These are phyloP conservation scores for Mycena filopes DNA, from an alignment of 768 basidiomycete genomes.

Conservation along the genomic window DNA sequence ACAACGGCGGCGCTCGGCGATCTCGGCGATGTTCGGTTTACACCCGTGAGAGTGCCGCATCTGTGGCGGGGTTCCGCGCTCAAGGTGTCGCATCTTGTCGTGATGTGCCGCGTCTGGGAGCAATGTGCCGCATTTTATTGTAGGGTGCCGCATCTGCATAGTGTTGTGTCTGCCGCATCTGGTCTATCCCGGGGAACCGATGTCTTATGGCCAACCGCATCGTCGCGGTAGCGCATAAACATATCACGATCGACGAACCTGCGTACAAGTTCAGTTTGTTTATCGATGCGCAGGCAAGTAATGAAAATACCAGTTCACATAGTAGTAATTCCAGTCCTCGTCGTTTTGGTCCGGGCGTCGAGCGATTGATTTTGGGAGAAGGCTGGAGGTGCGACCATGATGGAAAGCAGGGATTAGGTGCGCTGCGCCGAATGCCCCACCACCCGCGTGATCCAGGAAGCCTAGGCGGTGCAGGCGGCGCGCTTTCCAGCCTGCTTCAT, in stretches of 20 bases:
- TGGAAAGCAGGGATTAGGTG: conserved; percentile 48
- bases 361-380: conserved; percentile 34
- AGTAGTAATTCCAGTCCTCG: conserved; percentile 46
- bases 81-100: too few species aligned
- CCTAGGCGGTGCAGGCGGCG: conserved; percentile 34
- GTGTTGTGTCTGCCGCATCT: too few species aligned
- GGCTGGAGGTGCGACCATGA: conserved; percentile 34
- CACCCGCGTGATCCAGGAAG: conserved; percentile 37
- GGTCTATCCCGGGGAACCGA: too few species aligned
- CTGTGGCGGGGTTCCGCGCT: too few species aligned
- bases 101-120: too few species aligned
- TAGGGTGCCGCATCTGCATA: too few species aligned
- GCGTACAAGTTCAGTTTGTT: background rate
- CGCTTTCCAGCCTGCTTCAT: conserved; percentile 21
- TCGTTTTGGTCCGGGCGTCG: conserved; percentile 16
- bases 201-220: conserved; percentile 43
- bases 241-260: conserved; percentile 54
- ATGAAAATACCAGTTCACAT: conserved; percentile 48
- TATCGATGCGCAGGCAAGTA: background rate
- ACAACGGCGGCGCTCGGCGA: too few species aligned
- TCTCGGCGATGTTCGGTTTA: too few species aligned
- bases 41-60: too few species aligned
- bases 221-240: conserved; percentile 45
- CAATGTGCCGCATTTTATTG: too few species aligned
- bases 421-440: conserved; percentile 43